Base-by-base conservation (phyloP, 306 rosid species). In the Begonia loranthoides region DNA sequence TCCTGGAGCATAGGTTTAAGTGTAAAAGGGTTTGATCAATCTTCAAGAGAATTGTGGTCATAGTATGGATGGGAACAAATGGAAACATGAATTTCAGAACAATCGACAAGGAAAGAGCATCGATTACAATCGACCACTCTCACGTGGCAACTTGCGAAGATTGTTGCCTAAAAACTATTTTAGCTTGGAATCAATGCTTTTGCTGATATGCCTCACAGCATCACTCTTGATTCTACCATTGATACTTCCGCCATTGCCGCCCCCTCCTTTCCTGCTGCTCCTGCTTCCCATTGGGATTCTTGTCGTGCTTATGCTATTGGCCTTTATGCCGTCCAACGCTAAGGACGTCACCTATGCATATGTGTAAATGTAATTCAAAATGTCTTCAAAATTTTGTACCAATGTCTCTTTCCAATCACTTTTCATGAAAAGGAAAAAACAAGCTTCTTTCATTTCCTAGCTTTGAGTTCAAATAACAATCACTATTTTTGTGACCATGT, bases 171-270 rank as follows among this genome's bases (percentile, higher is more conserved):
- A 51, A 3, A 70, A 63, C 57, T 75, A 63, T 49, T 75, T 75
- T 17, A 75, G 80, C 65, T 36, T 66, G 22, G 76, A 75, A 69
- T 70, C 80, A 2, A 41, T 73, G 63, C 75, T 66, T 15, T 63
- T 78, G 38, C 73, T 78, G 0, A 2, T 74, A 3, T 78, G 80
- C 43, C 67, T 78, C 6, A 60, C 84, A 0, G 75, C 66, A 2
- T 70, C 84, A 9, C 56, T 78, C 49, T 65, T 78, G 50, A 65
- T 78, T 17, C 84, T 78, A 13, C 84, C 84, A 10, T 60, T 78
- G 70, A 54, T 78, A 15, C 77, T 78, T 33, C 84, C 84, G 4
- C 84, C 84, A 4, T 50, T 78, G 39, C 84, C 80, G 13, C 78
- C 84, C 1, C 84, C 84, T 10, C 80, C 80, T 0, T 61, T 74